A percentile compares a stretch with the other conserved stretches of the same genome.
Evolutionary conservation across 202 grass and related monocot species (phyloP).

Genomic region (Cymbopogon flexuosus): DNA sequence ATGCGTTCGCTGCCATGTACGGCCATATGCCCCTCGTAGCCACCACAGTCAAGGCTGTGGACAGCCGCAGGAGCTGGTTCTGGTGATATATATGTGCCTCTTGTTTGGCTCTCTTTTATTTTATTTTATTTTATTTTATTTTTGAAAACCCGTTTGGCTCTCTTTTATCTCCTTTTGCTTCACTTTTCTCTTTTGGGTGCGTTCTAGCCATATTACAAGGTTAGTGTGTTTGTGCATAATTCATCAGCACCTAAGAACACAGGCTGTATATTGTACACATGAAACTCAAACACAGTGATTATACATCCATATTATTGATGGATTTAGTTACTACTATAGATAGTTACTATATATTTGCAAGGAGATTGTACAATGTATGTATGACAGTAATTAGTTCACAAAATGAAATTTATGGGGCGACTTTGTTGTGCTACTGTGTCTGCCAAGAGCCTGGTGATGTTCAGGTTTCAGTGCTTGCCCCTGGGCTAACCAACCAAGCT

Average conservation of each 20-base stretch:
- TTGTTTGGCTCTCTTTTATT: not conserved
- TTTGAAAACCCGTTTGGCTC: not conserved
- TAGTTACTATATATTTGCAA: not conserved
- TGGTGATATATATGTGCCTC: conserved; percentile 39
- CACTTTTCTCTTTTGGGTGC: conserved; percentile 3
- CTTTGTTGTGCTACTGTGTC: not conserved
- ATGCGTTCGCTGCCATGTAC: conserved; percentile 64
- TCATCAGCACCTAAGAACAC: conserved; percentile 18
- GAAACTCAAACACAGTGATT: not conserved
- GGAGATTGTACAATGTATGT: too few relatives aligned
- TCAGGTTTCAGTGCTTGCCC: not conserved
- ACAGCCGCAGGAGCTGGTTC: conserved; percentile 69
- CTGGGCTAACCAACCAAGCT: not conserved
- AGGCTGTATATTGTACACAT: conserved; percentile 9
- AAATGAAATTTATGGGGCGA: not conserved
- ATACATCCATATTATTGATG: not conserved
- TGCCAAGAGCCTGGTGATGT: not conserved
- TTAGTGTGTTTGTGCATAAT: conserved; percentile 39
- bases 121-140: too few relatives aligned
- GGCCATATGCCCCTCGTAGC: conserved; percentile 79
- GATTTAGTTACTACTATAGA: not conserved
- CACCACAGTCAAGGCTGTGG: conserved; percentile 67
- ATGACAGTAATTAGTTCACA: not conserved
- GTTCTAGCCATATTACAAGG: conserved; percentile 24
- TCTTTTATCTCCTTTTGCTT: not conserved